Evolutionary conservation across 2,329 filamentous ascomycete genomes (phyloP).

Genomic region (Chaetomium sp.): DNA sequence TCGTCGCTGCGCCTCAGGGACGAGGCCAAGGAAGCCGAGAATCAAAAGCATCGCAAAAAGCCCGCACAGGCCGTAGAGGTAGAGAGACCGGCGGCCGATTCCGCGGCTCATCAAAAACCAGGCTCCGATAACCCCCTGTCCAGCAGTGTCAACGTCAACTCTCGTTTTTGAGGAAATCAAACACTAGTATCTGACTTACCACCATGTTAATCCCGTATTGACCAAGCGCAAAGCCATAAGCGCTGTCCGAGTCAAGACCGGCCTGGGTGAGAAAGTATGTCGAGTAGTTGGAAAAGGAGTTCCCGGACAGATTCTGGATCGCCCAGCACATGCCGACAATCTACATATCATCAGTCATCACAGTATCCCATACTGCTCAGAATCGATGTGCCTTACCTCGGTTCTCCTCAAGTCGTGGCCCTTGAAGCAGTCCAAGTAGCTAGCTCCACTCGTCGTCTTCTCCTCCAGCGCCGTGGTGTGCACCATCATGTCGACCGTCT

Average conservation of each 20-base stretch:
- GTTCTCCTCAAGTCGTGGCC: slow-evolving; percentile 77
- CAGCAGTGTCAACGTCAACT: background rate
- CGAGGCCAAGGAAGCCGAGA: slow-evolving; percentile 81
- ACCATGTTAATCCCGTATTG: slow-evolving; percentile 74
- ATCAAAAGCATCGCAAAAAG: slow-evolving; percentile 77
- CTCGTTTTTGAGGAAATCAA: background rate
- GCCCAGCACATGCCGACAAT: slow-evolving; percentile 67
- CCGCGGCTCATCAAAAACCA: slow-evolving; percentile 79
- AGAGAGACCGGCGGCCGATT: slow-evolving; percentile 74
- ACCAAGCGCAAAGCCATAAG: slow-evolving; percentile 64
- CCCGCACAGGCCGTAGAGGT: slow-evolving; percentile 72
- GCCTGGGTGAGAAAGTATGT: slow-evolving; percentile 65
- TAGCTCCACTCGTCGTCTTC: slow-evolving; percentile 70
- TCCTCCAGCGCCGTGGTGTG: slow-evolving; percentile 83
- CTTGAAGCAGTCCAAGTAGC: slow-evolving; percentile 81
- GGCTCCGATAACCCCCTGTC: slow-evolving; percentile 70
- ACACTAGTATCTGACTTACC: background rate
- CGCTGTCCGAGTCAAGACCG: slow-evolving; percentile 53
- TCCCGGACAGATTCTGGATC: slow-evolving; percentile 65
- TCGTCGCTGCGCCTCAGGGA: slow-evolving; percentile 60
- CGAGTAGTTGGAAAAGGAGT: slow-evolving; percentile 66
- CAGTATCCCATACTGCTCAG: background rate
- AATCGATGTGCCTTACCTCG: slow-evolving; percentile 45
- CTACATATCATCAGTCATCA: slow-evolving; percentile 23
- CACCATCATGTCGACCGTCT: slow-evolving; percentile 89